Evolutionary conservation across 2,329 filamentous ascomycete species (phyloP), one percentile per base, ranked within the genome.

Genomic region (Geosmithia morbida): DNA sequence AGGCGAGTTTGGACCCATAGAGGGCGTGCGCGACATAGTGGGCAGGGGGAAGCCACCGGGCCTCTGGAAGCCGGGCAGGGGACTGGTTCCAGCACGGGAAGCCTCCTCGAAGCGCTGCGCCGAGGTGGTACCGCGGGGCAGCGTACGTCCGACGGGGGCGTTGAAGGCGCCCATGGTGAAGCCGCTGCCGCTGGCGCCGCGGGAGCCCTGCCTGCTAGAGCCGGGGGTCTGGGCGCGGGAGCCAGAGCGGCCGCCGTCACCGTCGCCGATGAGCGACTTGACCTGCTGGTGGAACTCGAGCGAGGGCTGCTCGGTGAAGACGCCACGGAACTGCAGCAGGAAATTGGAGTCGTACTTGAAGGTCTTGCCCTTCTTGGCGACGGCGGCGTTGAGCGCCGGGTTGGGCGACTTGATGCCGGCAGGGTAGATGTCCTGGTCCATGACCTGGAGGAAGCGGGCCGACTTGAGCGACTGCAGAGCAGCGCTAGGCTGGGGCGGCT

Each of bases 301-400:
- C 1, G 88, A 94, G 14, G 92, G 92, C 68, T 96, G 94, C 71
- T 98, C 92, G 52, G 87, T 94, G 69, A 96, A 98, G 18, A 95
- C 87, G 56, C 79, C 79, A 68, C 96, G 87, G 74, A 98, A 98
- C 61, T 98, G 92, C 29, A 98, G 74, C 67, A 98, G 71, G 72
- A 98, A 98, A 57, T 84, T 83, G 58, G 89, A 86, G 67, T 97
- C 88, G 65, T 98, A 98, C 64, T 94, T 89, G 71, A 94, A 94
- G 41, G 80, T 83, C 63, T 81, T 84, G 51, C 79, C 80, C 69
- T 89, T 90, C 64, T 84, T 86, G 33, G 78, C 74, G 26, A 87
- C 84, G 16, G 84, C 84, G 41, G 77, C 71, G 64, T 97, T 98
- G 53, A 96, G 69, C 2, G 90, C 86, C 11, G 90, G 87, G 66